Percentiles rank a stretch among this genome's conserved stretches.
Evolutionary conservation across 192 early-diverging fungal genomes (phyloP).

Genomic region (Entomortierella lignicola): DNA sequence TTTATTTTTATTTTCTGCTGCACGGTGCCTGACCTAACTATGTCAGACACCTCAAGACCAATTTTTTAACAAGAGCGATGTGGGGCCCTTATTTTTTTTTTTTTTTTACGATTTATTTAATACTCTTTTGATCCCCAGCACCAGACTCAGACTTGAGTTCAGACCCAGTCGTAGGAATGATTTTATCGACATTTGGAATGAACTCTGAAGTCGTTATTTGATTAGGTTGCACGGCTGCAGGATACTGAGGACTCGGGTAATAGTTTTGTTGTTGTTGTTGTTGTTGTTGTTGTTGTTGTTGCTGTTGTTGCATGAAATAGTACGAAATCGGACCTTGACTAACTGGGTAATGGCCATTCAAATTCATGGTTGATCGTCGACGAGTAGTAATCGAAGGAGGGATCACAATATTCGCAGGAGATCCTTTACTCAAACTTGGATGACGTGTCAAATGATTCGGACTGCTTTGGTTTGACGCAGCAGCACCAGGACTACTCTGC

Average conservation of each 20-base stretch:
- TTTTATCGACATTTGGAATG: background rate
- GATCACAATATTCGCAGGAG: conserved; percentile 5
- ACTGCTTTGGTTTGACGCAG: background rate
- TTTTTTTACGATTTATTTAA: background rate
- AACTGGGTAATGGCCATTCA: background rate
- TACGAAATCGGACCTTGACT: background rate
- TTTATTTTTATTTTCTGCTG: background rate
- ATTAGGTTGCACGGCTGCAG: no score
- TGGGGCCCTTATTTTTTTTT: no score
- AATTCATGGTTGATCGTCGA: conserved; percentile 26
- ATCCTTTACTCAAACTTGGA: background rate
- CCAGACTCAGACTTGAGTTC: background rate
- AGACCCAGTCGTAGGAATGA: no score
- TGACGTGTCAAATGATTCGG: background rate
- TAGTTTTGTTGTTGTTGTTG: background rate
- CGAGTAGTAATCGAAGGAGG: conserved; percentile 46
- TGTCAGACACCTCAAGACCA: no score
- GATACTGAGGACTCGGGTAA: no score
- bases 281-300: conserved; percentile 2
- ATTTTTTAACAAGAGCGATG: no score
- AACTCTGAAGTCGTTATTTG: no score
- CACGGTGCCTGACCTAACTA: no score
- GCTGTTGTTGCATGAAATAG: background rate
- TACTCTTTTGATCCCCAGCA: background rate
- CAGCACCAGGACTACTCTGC: no score